These are phyloP conservation scores for Annulohypoxylon bovei DNA, from an alignment of 495 filamentous ascomycete species.

Conservation along the genomic window DNA sequence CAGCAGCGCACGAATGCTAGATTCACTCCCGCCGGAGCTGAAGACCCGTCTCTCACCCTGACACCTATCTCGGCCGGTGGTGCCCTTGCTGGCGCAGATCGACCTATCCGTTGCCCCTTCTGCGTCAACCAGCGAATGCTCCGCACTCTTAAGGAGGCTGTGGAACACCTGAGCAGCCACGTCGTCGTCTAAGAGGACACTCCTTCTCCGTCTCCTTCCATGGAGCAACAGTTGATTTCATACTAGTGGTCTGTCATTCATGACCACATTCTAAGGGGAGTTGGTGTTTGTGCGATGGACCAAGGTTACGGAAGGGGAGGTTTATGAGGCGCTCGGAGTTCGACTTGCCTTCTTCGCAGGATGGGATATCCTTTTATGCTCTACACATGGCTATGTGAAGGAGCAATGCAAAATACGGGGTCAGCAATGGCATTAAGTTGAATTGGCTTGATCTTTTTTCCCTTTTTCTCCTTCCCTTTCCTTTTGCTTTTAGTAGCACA, in stretches of 20 bases:
- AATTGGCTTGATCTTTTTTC: neutral
- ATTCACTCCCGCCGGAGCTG: conserved; percentile 43
- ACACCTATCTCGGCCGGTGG: conserved; percentile 60
- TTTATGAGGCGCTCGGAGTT: conserved; percentile 10
- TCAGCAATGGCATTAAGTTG: neutral
- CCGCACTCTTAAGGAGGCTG: conserved; percentile 65
- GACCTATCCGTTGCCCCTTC: conserved; percentile 64
- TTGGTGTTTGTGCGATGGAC: conserved; percentile 2
- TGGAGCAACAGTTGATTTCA: neutral
- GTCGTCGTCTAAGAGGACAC: conserved; percentile 56
- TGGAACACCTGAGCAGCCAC: conserved; percentile 68
- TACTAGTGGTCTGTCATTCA: neutral
- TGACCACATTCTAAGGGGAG: neutral
- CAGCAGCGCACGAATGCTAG: conserved; percentile 27
- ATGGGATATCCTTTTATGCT: neutral
- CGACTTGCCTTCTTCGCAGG: neutral
- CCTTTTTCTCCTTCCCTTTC: neutral
- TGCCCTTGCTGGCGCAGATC: conserved; percentile 55
- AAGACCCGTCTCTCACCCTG: conserved; percentile 53
- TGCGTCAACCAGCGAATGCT: conserved; percentile 67
- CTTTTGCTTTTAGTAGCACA: neutral
- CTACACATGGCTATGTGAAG: neutral
- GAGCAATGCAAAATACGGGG: neutral
- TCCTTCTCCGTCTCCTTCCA: neutral
- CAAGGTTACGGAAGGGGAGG: conserved; percentile 1